A percentile compares a stretch with the other conserved stretches of the same genome.
Conservation (phyloP, 306 rosid species). For the Inga laurina region DNA sequence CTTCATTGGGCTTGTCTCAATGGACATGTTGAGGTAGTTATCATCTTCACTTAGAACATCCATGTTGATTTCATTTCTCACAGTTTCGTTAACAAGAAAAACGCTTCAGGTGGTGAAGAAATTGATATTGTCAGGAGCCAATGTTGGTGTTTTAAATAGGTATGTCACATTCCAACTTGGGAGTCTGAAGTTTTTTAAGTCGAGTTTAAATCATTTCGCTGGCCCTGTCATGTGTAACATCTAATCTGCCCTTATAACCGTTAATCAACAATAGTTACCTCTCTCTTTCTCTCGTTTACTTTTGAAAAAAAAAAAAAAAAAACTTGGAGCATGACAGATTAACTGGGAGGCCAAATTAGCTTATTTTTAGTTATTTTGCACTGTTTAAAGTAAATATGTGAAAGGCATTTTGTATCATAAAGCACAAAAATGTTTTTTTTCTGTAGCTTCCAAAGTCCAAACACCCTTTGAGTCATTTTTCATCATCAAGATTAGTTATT, state of each 20-base stretch:
- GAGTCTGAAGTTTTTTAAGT: neutral
- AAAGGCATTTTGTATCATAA: too few relatives aligned
- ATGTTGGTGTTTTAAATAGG: constrained; percentile 71
- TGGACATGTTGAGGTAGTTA: constrained; percentile 82
- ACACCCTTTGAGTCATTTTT: neutral
- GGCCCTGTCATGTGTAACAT: neutral
- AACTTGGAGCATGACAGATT: neutral
- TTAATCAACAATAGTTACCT: neutral
- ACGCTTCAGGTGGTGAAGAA: constrained; percentile 75
- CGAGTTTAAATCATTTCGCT: constrained; percentile 1
- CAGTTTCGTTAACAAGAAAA: constrained; percentile 13
- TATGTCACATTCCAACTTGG: constrained; percentile 6
- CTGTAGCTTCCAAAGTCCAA: too few relatives aligned
- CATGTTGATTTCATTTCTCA: neutral
- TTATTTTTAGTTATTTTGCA: too few relatives aligned
- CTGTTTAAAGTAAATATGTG: too few relatives aligned
- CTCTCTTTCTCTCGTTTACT: neutral
- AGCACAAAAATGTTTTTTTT: too few relatives aligned
- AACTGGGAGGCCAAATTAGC: too few relatives aligned
- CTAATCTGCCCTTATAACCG: neutral
- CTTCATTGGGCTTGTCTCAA: constrained; percentile 98
- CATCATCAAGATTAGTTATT: neutral
- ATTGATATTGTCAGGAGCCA: constrained; percentile 83
- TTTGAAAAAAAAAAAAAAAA: too few relatives aligned
- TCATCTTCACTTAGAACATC: neutral